Evolutionary conservation across 352 stramenopile species (phyloP).

Genomic region (Achlya hypogyna): DNA sequence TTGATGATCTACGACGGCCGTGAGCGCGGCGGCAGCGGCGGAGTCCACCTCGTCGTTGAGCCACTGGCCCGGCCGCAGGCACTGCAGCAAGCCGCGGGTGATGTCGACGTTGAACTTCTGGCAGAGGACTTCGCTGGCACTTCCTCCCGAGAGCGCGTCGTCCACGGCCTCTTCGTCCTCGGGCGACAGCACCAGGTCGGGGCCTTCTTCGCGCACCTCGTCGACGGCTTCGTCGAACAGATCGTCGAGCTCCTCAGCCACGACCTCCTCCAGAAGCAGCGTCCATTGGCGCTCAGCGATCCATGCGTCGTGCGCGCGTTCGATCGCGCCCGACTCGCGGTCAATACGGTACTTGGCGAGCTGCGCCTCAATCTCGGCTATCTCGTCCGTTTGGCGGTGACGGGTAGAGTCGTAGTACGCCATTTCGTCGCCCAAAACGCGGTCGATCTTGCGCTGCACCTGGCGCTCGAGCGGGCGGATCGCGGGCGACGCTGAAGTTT

Average conservation of each 20-base stretch:
- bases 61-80: constrained; percentile 53
- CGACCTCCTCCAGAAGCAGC: constrained; percentile 46
- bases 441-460: neutral
- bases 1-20: constrained; percentile 52
- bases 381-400: neutral
- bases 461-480: neutral
- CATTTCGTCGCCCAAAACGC: neutral
- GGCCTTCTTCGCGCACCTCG: constrained; percentile 42
- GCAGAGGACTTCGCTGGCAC: constrained; percentile 51
- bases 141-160: constrained; percentile 43
- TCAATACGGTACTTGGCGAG: constrained; percentile 2
- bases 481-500: neutral
- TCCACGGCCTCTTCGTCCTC: constrained; percentile 58
- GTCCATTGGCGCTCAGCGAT: constrained; percentile 13
- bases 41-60: constrained; percentile 65
- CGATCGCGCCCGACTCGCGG: constrained; percentile 6
- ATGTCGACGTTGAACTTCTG: constrained; percentile 80
- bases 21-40: neutral
- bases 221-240: constrained; percentile 40
- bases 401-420: neutral
- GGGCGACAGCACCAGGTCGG: constrained; percentile 42
- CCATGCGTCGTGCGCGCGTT: constrained; percentile 13
- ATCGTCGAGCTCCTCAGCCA: constrained; percentile 48
- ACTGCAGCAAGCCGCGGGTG: constrained; percentile 61
- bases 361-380: constrained; percentile 2